phyloP scores from a whole-genome alignment of 805 yeast species.

The Pichia nakasei region DNA sequence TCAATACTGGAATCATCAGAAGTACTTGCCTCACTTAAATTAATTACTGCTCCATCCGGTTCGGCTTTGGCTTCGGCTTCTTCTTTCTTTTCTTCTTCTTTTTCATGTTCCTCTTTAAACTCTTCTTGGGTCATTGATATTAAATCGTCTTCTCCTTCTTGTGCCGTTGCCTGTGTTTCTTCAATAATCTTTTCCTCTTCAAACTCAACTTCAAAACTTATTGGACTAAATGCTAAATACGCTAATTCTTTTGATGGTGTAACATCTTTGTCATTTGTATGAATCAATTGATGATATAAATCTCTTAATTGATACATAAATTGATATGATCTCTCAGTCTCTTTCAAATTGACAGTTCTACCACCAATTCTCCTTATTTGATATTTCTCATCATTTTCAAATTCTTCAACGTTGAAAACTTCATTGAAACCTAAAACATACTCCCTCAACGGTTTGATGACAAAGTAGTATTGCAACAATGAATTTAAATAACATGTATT shows the following conservation, averaged over 20 bases:
- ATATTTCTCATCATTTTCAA: constrained; percentile 26
- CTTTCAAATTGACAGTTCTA: constrained; percentile 66
- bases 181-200: constrained; percentile 1
- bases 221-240: constrained; percentile 74
- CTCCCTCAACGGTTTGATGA: constrained; percentile 71
- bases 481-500: constrained; percentile 94
- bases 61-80: not conserved
- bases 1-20: not conserved
- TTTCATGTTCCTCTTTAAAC: not conserved
- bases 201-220: constrained; percentile 46
- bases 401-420: constrained; percentile 18
- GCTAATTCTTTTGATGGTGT: constrained; percentile 81
- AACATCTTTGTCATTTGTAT: constrained; percentile 53
- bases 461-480: constrained; percentile 80
- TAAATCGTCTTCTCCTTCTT: not conserved
- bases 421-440: constrained; percentile 49
- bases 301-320: constrained; percentile 67
- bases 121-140: constrained; percentile 8
- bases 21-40: not conserved
- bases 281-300: constrained; percentile 62
- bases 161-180: not conserved
- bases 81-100: no score
- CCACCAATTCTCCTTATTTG: constrained; percentile 75
- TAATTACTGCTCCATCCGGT: not conserved
- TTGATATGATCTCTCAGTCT: constrained; percentile 72